These are phyloP conservation scores for Corylus avellana DNA, from an alignment of 306 rosid genomes.

Conservation along the genomic window DNA sequence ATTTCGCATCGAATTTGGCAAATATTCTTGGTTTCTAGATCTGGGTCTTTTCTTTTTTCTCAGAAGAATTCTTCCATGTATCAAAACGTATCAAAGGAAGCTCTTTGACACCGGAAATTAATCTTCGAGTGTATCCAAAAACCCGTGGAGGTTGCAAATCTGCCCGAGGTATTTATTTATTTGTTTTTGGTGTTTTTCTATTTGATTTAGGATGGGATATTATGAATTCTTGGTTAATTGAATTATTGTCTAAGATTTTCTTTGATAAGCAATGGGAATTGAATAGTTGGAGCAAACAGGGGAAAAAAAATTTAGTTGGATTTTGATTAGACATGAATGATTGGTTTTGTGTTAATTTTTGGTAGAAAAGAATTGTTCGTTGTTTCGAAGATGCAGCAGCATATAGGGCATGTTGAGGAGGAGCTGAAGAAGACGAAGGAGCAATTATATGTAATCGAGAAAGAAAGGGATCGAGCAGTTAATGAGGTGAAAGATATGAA, in stretches of 20 bases:
- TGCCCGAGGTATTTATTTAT: slow-evolving; percentile 1
- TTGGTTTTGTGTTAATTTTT: not conserved
- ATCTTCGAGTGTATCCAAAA: not conserved
- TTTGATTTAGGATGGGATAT: not conserved
- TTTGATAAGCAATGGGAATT: not conserved
- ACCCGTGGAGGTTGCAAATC: not conserved
- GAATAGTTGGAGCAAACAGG: not conserved
- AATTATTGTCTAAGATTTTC: not conserved
- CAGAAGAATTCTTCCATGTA: not conserved
- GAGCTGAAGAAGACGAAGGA: slow-evolving; percentile 28
- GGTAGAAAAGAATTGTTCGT: not conserved
- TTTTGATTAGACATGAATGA: slow-evolving; percentile 6
- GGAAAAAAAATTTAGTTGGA: not conserved
- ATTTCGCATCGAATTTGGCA: slow-evolving; percentile 1
- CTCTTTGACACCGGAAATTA: not conserved
- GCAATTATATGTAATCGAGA: slow-evolving; percentile 30
- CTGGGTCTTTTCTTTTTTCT: not conserved
- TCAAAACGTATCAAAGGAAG: not conserved
- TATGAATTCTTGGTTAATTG: not conserved
- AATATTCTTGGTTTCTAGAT: slow-evolving; percentile 6
- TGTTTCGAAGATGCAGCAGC: slow-evolving; percentile 31
- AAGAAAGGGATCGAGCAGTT: slow-evolving; percentile 39
- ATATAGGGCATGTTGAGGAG: slow-evolving; percentile 33
- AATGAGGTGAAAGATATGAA: slow-evolving; percentile 34
- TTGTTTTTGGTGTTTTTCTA: not conserved